Conservation (phyloP, 2,329 filamentous ascomycete species). For the Dothideomycetes sp. region DNA sequence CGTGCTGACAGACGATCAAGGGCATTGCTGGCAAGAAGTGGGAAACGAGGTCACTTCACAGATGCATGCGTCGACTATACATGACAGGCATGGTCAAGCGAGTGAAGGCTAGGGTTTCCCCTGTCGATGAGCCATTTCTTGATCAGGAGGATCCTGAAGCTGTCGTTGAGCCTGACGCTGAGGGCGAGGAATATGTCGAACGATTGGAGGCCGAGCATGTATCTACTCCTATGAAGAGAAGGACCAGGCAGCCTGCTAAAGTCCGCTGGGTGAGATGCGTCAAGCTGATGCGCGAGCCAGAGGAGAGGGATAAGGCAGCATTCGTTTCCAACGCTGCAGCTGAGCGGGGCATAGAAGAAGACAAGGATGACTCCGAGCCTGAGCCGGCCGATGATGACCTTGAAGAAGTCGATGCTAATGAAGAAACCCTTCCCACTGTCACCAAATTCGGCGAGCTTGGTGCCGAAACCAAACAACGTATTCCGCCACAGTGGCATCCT, state of each 20-base stretch:
- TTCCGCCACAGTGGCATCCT: constrained; percentile 44
- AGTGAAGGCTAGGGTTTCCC: constrained; percentile 18
- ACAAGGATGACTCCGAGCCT: constrained; percentile 9
- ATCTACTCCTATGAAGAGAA: not conserved
- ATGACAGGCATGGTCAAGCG: constrained; percentile 29
- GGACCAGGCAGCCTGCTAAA: constrained; percentile 4
- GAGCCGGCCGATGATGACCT: constrained; percentile 14
- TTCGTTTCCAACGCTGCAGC: constrained; percentile 11
- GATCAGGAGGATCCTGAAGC: too few species aligned
- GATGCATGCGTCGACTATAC: constrained; percentile 28
- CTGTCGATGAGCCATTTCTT: too few species aligned
- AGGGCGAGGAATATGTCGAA: not conserved
- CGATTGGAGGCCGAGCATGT: not conserved
- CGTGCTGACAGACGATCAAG: too few species aligned
- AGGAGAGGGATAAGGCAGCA: constrained; percentile 16
- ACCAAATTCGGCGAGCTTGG: not conserved
- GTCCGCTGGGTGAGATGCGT: constrained; percentile 24
- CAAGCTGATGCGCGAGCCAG: constrained; percentile 28
- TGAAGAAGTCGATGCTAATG: constrained; percentile 14
- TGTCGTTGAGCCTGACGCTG: not conserved
- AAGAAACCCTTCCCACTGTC: constrained; percentile 5
- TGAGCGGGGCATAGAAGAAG: constrained; percentile 10
- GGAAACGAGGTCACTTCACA: constrained; percentile 27
- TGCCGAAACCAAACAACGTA: constrained; percentile 14
- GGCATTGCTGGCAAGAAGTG: constrained; percentile 21